phyloP scores from a whole-genome alignment of 306 rosid species.

The Amphicarpaea edgeworthii region DNA sequence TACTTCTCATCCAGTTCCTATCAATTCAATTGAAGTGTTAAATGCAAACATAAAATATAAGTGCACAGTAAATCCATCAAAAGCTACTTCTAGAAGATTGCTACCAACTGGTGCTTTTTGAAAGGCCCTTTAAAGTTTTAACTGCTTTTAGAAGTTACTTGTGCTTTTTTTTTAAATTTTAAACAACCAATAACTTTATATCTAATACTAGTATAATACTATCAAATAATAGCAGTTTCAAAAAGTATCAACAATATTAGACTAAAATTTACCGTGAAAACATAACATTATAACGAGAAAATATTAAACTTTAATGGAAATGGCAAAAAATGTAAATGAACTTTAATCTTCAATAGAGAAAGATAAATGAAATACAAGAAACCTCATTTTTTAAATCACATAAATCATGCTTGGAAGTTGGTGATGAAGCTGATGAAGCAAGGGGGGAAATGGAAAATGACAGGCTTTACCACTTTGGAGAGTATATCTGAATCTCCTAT shows the following conservation, averaged over 20 bases:
- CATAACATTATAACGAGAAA: background rate
- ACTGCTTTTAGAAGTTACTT: constrained; percentile 21
- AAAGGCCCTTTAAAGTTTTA: constrained; percentile 20
- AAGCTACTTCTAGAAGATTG: constrained; percentile 12
- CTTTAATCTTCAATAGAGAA: constrained; percentile 24
- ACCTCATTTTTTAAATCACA: background rate
- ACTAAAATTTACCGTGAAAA: constrained; percentile 1
- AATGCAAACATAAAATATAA: background rate
- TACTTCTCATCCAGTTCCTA: background rate
- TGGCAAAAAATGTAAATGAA: constrained; percentile 20
- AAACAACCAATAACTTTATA: background rate
- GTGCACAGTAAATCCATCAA: constrained; percentile 1
- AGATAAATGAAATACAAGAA: constrained; percentile 33
- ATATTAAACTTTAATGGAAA: constrained; percentile 5
- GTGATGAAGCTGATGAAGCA: too few relatives aligned
- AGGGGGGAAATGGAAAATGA: too few relatives aligned
- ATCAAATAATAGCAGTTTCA: constrained; percentile 1
- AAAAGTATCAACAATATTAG: constrained; percentile 21
- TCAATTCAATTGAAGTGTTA: background rate
- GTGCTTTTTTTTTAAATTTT: constrained; percentile 14
- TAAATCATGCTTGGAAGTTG: too few relatives aligned
- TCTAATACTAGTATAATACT: constrained; percentile 33
- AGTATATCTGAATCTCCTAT: constrained; percentile 80
- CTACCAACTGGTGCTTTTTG: constrained; percentile 13
- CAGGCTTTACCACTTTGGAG: too few relatives aligned